Base-by-base conservation (phyloP, 2,329 filamentous ascomycete genomes). In the Sphaerulina vaccinii region DNA sequence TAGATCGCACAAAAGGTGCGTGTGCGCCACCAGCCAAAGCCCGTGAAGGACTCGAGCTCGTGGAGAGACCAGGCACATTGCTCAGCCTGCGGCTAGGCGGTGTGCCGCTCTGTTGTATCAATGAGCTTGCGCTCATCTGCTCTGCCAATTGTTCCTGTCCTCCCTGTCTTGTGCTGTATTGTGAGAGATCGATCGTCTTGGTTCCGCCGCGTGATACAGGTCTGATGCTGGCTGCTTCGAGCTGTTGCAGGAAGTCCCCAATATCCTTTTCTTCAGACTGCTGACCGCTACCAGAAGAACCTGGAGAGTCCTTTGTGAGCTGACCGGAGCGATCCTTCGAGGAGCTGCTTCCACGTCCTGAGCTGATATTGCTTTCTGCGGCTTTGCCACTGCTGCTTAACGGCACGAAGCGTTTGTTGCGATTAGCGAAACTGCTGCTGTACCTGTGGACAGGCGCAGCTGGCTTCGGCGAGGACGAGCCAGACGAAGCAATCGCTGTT, bases 341-440 rank as follows among this genome's bases (percentile, higher is more conserved):
- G 0, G 85, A 80, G 4, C 86, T 71, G 62, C 87, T 90, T 55
- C 86, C 86, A 60, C 86, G 85, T n/a, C 87, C 87, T 65, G 91
- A 96, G 70, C 87, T 90, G 29, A 76, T 77, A 64, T 88, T 86
- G 62, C 90, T 87, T 56, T 90, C 87, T 46, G 89, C 86, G 1
- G 75, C 76, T 57, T 79, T 85, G 18, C 42, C 27, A 65, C 85
- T 43, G 65, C 85, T 88, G 16, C 82, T 79, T 16, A 87, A 86
- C 24, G 87, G 86, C 51, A 87, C 87, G 19, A 85, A 82, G 38
- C 90, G 83, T 22, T 82, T 86, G 49, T 88, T 83, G 39, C 93
- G 83, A 67, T 96, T 90, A 5, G 86, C 88, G 65, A 99, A 99
- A 65, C 91, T 96, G 70, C 92, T 97, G 70, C 90, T 95, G 68